Base-by-base conservation (phyloP, 1,139 yeast species). In the Nakaseomyces uthaithaninus region DNA sequence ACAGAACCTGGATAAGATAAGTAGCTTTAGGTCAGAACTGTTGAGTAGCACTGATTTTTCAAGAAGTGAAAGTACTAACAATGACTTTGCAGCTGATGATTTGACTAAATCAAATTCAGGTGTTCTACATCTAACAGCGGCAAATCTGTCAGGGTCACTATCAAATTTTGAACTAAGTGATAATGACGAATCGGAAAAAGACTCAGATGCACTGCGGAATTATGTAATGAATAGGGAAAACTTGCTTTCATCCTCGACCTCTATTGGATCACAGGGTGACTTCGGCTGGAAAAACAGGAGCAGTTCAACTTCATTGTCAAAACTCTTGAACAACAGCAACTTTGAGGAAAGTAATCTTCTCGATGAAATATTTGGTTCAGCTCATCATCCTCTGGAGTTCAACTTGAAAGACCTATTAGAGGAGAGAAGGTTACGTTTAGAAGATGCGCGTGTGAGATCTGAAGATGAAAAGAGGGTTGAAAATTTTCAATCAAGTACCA, bases 81-180 rank as follows among this genome's bases (percentile, higher is more conserved):
- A 14, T 42, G 24, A 22, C 7, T 16, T 8, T 5, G 20, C 14
- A 6, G 12, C 10, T 20, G 26, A 19, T 5, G n/a, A 9, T 4
- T 19, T 11, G 8, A 19, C 25, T 3, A 31, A 22, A 11, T 22
- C 20, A 10, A 31, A 31, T 17, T 19, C 35, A 14, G 20, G 22
- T 3, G 19, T 23, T 4, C 24, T 33, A n/a, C 12, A n/a, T 12
- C 44, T 40, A 8, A 50, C 54, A 2, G 49, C 58, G 1, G 47
- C 45, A 18, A 50, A 52, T 3, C 46, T 57, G 2, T 42, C 52
- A 4, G 62, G 57, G 11, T 55, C 61, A 4, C 40, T 52, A 19
- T 57, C 63, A 4, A 57, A 58, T 38, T 57, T 57, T 37, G 57
- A 54, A 34, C 43, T 57, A 27, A 57, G 62, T 41, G 62, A 55